Evolutionary conservation across 306 rosid genomes (phyloP).

Genomic region (Dicorynia guianensis): DNA sequence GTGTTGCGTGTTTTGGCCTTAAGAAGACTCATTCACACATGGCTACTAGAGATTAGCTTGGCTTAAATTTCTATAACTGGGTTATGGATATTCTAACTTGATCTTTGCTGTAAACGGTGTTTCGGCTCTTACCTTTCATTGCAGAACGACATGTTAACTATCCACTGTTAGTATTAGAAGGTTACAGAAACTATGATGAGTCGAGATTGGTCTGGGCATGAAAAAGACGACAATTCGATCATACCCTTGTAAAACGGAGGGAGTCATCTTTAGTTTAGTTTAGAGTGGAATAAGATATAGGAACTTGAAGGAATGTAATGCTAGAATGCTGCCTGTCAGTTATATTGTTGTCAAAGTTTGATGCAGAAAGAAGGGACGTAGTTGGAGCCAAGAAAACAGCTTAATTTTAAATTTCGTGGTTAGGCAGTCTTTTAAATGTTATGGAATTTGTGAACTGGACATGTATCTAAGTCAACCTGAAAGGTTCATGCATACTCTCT

Average conservation of each 20-base stretch:
- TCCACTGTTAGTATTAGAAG: neutral
- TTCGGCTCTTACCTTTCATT: neutral
- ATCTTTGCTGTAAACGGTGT: neutral
- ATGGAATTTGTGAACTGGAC: neutral
- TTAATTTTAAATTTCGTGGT: neutral
- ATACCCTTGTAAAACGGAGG: neutral
- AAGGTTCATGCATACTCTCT: neutral
- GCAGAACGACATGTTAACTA: too few species aligned
- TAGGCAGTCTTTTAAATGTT: conserved; percentile 10
- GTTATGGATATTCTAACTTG: conserved; percentile 7
- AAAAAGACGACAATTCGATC: neutral
- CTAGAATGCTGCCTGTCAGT: neutral
- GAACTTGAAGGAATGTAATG: neutral
- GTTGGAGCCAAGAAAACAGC: neutral
- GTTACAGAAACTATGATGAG: neutral
- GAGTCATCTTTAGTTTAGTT: neutral
- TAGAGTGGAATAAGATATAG: neutral
- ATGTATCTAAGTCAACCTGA: neutral
- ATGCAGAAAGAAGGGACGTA: neutral
- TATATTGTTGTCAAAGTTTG: neutral
- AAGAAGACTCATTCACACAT: neutral
- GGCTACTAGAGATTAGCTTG: neutral
- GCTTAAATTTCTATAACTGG: neutral
- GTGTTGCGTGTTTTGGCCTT: neutral
- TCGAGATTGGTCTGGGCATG: neutral